phyloP scores from a whole-genome alignment of 352 stramenopile species.

The Saprolegnia parasitica region DNA sequence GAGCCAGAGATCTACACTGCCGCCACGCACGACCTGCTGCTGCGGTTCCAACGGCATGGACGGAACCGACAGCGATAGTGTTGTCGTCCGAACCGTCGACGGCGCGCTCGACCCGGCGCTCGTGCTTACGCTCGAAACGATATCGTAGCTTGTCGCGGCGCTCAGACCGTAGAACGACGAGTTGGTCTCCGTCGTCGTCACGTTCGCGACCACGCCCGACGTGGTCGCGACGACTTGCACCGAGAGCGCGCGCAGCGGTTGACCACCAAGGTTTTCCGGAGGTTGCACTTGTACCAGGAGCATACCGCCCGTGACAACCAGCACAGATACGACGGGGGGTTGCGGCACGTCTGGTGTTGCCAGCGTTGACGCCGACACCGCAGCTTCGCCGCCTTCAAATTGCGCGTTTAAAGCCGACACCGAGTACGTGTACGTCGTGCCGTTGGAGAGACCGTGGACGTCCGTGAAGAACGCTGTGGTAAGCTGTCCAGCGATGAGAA shows the following conservation, averaged over 20 bases:
- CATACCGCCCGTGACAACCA: slow-evolving; percentile 8
- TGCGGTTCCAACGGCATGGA: neutral
- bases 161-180: slow-evolving; percentile 3
- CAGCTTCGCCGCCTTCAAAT: neutral
- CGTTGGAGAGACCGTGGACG: neutral
- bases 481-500: neutral
- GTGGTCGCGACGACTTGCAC: no score
- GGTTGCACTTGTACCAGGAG: neutral
- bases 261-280: slow-evolving; percentile 3
- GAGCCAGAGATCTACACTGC: neutral
- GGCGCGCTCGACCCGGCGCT: neutral
- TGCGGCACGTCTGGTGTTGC: neutral
- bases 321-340: neutral
- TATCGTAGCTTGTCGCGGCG: neutral
- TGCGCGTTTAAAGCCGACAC: neutral
- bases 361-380: neutral
- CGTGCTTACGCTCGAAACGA: neutral
- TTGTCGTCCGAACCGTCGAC: neutral
- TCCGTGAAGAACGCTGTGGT: neutral
- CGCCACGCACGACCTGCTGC: neutral
- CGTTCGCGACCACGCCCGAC: no score
- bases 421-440: slow-evolving; percentile 3
- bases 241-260: no score
- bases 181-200: neutral
- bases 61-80: neutral